Evolutionary conservation across 75 land plant genomes (phyloP).

Genomic region (Selaginella moellendorffii): DNA sequence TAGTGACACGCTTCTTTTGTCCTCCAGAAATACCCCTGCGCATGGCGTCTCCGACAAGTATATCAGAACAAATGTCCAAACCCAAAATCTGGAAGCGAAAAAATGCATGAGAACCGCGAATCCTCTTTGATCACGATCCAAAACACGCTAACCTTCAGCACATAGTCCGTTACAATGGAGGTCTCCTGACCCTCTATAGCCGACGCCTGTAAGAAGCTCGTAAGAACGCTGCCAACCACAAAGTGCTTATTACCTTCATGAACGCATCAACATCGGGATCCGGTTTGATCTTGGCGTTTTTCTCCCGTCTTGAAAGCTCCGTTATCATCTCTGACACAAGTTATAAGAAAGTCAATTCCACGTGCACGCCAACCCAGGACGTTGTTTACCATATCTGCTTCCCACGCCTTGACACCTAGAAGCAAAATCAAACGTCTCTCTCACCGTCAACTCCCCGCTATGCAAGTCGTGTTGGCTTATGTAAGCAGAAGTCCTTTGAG

Average conservation of each 20-base stretch:
- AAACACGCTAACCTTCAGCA: slow-evolving; percentile 34
- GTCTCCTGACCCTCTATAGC: slow-evolving; percentile 44
- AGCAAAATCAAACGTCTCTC: background rate
- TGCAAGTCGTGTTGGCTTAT: background rate
- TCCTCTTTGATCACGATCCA: too few species aligned
- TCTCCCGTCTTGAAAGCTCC: slow-evolving; percentile 18
- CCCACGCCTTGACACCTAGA: background rate
- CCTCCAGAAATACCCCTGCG: background rate
- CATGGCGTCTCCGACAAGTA: background rate
- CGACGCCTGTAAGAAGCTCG: too few species aligned
- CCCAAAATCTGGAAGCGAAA: background rate
- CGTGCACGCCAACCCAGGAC: too few species aligned
- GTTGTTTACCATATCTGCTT: background rate
- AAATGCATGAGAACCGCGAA: too few species aligned
- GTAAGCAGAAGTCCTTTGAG: background rate
- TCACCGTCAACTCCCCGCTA: background rate
- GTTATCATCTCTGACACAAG: slow-evolving; percentile 10
- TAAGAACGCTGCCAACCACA: too few species aligned
- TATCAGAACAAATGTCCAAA: background rate
- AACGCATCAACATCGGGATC: slow-evolving; percentile 23
- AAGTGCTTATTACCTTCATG: too few species aligned
- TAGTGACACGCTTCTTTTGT: background rate
- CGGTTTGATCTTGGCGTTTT: slow-evolving; percentile 11
- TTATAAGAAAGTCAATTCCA: background rate
- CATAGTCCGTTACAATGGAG: slow-evolving; percentile 50